These are phyloP conservation scores for Penicillium simplicissimum DNA, from an alignment of 495 filamentous ascomycete species.

Conservation along the genomic window DNA sequence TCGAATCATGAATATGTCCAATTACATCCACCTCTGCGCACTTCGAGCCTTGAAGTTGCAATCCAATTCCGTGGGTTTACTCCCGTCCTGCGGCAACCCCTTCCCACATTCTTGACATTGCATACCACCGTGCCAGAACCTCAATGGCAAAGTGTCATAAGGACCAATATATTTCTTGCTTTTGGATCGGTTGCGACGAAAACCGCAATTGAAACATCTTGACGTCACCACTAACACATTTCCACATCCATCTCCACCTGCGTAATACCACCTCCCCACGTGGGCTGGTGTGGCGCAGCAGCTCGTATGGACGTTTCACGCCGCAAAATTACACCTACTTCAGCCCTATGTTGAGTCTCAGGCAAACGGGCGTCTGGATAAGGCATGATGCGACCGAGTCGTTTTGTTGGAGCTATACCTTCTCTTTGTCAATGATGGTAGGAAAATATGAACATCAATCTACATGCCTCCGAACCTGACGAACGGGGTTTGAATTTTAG, in stretches of 20 bases:
- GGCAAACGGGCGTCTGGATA: not conserved
- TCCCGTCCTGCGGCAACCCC: not conserved
- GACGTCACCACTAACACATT: constrained; percentile 30
- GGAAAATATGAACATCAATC: too few relatives aligned
- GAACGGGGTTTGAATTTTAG: too few relatives aligned
- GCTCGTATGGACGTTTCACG: not conserved
- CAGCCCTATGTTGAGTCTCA: not conserved
- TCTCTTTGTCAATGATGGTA: not conserved
- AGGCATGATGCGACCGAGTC: not conserved
- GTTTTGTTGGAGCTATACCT: not conserved
- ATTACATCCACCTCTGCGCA: not conserved
- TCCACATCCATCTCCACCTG: constrained; percentile 9
- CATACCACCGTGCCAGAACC: not conserved
- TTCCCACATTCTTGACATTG: not conserved
- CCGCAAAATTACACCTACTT: not conserved
- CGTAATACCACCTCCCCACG: constrained; percentile 19
- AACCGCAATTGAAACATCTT: constrained; percentile 24
- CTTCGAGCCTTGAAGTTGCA: not conserved
- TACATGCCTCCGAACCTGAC: too few relatives aligned
- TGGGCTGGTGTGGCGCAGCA: constrained; percentile 21
- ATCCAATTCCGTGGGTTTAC: not conserved
- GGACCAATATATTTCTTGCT: constrained; percentile 7
- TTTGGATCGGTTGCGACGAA: not conserved
- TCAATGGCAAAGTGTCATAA: constrained; percentile 17
- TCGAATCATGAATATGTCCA: not conserved